Evolutionary conservation across 306 rosid genomes (phyloP), one percentile per base, ranked within the genome.

Genomic region (Cucurbita pepo): DNA sequence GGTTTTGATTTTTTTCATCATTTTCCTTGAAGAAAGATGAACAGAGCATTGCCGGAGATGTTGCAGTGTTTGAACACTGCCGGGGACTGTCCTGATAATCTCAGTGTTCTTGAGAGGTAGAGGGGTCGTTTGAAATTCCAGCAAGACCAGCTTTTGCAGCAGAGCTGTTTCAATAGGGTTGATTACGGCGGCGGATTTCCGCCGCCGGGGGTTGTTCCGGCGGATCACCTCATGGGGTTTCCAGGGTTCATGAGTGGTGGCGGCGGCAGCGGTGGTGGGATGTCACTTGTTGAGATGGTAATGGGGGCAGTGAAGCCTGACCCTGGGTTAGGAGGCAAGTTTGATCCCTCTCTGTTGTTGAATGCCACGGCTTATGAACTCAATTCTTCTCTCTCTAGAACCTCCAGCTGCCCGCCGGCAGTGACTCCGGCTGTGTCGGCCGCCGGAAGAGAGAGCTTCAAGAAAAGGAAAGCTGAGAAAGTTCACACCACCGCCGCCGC

Each of bases 381-480:
- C 3, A 80, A 62, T 58, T 80, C 82, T 37, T 44, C 81, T 15
- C 80, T 86, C 73, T 81, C 93, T 8, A 83, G 84, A 56, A 88
- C 91, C 34, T 82, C 73, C 40, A 88, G 91, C 76, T 84, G 89
- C 64, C 88, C 90, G 22, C 83, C 85, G 18, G 3, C 74, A 67
- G 81, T 82, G 62, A 13, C n/a, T 10, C 78, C 61, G 2, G 62
- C 41, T 19, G 59, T 5, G 69, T 76, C 73, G 15, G 73, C 80
- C 30, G 66, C 64, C 21, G 88, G 83, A 21, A 78, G 78, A 38
- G 92, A 87, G 60, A 79, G 72, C 75, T 78, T 73, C 76, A 91
- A 83, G 79, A 91, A 89, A 79, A 86, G 96, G 74, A 91, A 84
- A 79, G 67, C 89, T 56, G 87, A 88, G 13, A 86, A 73, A 77